Base-by-base conservation (phyloP, 2,329 filamentous ascomycete species). In the Diaporthe batatas region DNA sequence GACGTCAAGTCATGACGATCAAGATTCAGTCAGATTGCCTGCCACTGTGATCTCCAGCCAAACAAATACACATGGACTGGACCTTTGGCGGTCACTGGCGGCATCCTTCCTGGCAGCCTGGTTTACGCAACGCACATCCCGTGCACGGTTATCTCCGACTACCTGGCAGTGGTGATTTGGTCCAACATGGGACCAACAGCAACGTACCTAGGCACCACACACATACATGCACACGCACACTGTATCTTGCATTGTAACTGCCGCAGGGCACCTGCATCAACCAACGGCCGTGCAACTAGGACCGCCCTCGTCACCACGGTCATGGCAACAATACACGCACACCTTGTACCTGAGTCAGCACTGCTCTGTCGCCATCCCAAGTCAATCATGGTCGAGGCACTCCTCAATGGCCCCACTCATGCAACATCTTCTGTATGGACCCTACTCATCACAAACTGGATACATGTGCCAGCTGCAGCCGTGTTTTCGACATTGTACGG, bases 131-230 rank as follows among this genome's bases (percentile, higher is more conserved):
- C 62, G 11, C 25, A 21, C 62, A 36, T 36, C 62, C n/a, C n/a
- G n/a, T 49, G 42, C 44, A 49, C 59, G 59, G 42, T 25, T 51
- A 65, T 65, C 29, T 67, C 62, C 62, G 62, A 67, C n/a, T 11
- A 25, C 21, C 21, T 51, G 29, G 12, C 59, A 42, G 36, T 39
- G 6, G 12, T 39, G 12, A 39, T 14, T 14, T 39, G 36, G 36
- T 39, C 36, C 36, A 14, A 12, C 36, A 7, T 12, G 12, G 12
- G 36, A 39, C 36, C 12, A 36, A 49, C 39, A 47, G 3, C 18
- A 47, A 21, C 18, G 2, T 18, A 21, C 18, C n/a, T n/a, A n/a
- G 21, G 1, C 54, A 57, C 32, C 32, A 14, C 54, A 59, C 14
- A 29, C 23, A 25, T 2, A 18, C 2, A 42, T 16, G 14, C 57